These are phyloP conservation scores for Globisporangium iwayamae DNA, from an alignment of 352 stramenopile genomes.

Conservation along the genomic window DNA sequence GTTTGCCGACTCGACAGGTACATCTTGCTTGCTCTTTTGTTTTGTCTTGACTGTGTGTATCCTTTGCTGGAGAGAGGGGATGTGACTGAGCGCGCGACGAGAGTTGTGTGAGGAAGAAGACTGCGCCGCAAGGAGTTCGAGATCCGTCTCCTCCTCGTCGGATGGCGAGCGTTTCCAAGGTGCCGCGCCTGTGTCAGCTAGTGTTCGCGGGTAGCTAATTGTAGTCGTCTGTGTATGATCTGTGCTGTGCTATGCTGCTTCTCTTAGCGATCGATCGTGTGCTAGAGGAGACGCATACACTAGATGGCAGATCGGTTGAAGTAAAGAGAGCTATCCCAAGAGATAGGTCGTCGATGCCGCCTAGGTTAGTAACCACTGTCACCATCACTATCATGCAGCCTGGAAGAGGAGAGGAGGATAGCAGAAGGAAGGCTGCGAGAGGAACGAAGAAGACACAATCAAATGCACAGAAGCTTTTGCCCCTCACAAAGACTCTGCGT, in stretches of 20 bases:
- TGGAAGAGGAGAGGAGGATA: slow-evolving; percentile 27
- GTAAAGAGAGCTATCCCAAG: slow-evolving; percentile 90
- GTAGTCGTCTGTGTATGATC: slow-evolving; percentile 16
- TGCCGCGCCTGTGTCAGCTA: slow-evolving; percentile 6
- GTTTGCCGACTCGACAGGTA: slow-evolving; percentile 88
- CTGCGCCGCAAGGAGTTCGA: slow-evolving; percentile 5
- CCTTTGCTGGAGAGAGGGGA: not conserved
- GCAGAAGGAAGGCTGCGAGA: slow-evolving; percentile 17
- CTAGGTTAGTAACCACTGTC: slow-evolving; percentile 65
- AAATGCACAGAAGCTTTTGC: slow-evolving; percentile 25
- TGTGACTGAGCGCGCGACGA: not conserved
- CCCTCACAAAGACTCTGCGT: slow-evolving; percentile 12
- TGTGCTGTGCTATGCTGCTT: slow-evolving; percentile 8
- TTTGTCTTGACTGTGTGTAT: slow-evolving; percentile 1
- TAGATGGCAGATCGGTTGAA: slow-evolving; percentile 90
- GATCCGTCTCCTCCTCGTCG: slow-evolving; percentile 12
- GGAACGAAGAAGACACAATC: slow-evolving; percentile 9
- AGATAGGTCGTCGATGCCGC: slow-evolving; percentile 61
- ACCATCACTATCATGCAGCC: not conserved
- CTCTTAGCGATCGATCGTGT: slow-evolving; percentile 74
- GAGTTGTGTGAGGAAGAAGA: not conserved
- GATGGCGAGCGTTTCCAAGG: not conserved
- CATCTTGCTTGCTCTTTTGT: not conserved
- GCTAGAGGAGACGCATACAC: slow-evolving; percentile 81
- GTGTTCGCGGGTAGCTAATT: slow-evolving; percentile 26